Evolutionary conservation across 2,329 filamentous ascomycete genomes (phyloP).

Genomic region (Neonectria neomacrospora): DNA sequence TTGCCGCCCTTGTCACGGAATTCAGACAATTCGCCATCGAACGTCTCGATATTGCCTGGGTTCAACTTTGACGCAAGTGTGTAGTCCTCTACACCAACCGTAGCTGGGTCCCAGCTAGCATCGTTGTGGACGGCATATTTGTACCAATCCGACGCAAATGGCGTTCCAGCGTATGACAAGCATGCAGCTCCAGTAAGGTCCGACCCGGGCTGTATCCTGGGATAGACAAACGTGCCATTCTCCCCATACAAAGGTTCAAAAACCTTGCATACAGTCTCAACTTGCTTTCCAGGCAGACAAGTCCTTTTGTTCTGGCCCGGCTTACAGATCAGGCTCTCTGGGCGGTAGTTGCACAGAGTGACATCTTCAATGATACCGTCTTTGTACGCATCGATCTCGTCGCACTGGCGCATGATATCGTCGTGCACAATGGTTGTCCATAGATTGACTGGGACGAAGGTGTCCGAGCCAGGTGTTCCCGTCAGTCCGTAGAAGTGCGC

Average conservation of each 20-base stretch:
- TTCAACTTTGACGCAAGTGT: constrained; percentile 34
- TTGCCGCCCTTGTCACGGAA: constrained; percentile 54
- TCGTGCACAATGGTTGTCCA: constrained; percentile 54
- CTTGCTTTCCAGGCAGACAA: constrained; percentile 20
- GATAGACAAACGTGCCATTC: constrained; percentile 49
- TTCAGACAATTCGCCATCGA: constrained; percentile 51
- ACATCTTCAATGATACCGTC: constrained; percentile 62
- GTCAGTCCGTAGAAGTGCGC: constrained; percentile 6
- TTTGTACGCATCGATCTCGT: constrained; percentile 57
- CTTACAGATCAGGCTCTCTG: constrained; percentile 52
- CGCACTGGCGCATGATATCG: constrained; percentile 61
- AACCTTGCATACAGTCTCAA: constrained; percentile 12
- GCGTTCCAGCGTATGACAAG: constrained; percentile 45
- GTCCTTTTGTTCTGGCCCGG: constrained; percentile 52
- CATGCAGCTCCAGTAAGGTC: constrained; percentile 53
- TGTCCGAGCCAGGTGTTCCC: background rate
- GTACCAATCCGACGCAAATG: constrained; percentile 12
- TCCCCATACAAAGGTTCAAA: constrained; percentile 3
- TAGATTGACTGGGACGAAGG: constrained; percentile 36
- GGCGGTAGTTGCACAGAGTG: constrained; percentile 56
- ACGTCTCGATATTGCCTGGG: constrained; percentile 43
- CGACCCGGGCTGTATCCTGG: constrained; percentile 15
- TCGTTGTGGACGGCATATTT: constrained; percentile 26
- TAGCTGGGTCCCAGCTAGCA: constrained; percentile 21
- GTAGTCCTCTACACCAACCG: constrained; percentile 51